Conservation (phyloP, 2,329 filamentous ascomycete genomes). For the Phaeosphaeriaceae sp. region DNA sequence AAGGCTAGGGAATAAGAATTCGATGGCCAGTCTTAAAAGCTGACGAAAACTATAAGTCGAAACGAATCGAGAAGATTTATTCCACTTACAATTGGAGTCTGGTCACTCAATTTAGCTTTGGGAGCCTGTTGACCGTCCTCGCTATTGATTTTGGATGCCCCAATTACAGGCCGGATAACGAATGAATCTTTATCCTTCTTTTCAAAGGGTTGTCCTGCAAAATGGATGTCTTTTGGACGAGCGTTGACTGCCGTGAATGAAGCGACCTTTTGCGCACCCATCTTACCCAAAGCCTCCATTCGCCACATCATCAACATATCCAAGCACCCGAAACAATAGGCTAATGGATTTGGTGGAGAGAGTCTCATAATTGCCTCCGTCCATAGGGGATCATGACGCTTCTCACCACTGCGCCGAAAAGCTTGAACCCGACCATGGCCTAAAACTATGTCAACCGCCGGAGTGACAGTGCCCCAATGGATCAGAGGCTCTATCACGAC, state of each 20-base stretch:
- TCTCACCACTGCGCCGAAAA: constrained; percentile 15
- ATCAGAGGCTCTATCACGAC: constrained; percentile 17
- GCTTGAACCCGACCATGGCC: constrained; percentile 6
- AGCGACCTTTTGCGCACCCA: neutral
- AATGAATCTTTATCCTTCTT: neutral
- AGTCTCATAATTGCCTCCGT: constrained; percentile 5
- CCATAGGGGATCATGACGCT: constrained; percentile 15
- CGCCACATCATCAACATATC: constrained; percentile 9
- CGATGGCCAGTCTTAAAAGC: neutral
- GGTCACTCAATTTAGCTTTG: neutral
- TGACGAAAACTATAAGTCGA: too few species aligned
- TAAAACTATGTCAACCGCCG: neutral
- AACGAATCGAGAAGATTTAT: too few species aligned
- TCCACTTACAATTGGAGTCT: too few species aligned
- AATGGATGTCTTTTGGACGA: neutral
- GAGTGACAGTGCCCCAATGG: constrained; percentile 15
- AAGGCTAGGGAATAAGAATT: neutral
- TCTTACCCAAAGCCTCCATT: constrained; percentile 2
- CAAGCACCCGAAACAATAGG: constrained; percentile 22
- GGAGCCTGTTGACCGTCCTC: neutral
- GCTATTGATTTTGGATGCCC: neutral
- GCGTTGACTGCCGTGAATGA: neutral
- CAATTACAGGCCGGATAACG: neutral
- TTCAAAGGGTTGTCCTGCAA: neutral
- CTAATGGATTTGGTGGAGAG: neutral